Evolutionary conservation across 2,329 filamentous ascomycete species (phyloP), one percentile per base, ranked within the genome.

Genomic region (Xenoacremonium recifei): DNA sequence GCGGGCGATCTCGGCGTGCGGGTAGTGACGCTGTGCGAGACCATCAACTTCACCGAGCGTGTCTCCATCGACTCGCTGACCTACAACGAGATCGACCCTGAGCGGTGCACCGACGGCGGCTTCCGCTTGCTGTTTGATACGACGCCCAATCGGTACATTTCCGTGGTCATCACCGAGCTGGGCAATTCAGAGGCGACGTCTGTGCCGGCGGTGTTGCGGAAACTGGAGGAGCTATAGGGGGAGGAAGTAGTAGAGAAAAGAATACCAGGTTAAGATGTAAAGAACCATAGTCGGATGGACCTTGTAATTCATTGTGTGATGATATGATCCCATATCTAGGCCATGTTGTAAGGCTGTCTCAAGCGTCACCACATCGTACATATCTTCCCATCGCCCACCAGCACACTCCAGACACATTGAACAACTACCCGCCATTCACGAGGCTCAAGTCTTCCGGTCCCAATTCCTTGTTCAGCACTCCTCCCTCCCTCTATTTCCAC

Each of bases 21-120:
- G 1, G 89, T 97, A 44, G 84, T 95, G 23, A 89, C 95, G 3
- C 86, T 95, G 45, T 96, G 89, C 65, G 92, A 97, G 70, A 93
- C 87, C 4, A 84, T 97, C 70, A 99, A 97, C 68, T 96, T 97
- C 64, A 93, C 58, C 21, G 79, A 70, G 84, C 85, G 89, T 44
- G 89, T 96, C 10, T 87, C 89, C 6, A 81, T 95, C 12, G 93
- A 97, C 67, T 92, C 89, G 18, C 88, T 97, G 52, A 92, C 93
- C 31, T 85, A 89, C 58, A 99, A 99, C 64, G 93, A 99, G 71
- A 85, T 96, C 48, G 90, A 68, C 77, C 91, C 64, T 59, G 89
- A 66, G 80, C 86, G 65, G 75, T 89, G 68, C 68, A 70, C 73
- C 13, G 67, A 69, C 15, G 70, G 71, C 29, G 68, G 66, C 4